Evolutionary conservation across 768 basidiomycete species (phyloP).

Genomic region (Tricholoma saponaceum): DNA sequence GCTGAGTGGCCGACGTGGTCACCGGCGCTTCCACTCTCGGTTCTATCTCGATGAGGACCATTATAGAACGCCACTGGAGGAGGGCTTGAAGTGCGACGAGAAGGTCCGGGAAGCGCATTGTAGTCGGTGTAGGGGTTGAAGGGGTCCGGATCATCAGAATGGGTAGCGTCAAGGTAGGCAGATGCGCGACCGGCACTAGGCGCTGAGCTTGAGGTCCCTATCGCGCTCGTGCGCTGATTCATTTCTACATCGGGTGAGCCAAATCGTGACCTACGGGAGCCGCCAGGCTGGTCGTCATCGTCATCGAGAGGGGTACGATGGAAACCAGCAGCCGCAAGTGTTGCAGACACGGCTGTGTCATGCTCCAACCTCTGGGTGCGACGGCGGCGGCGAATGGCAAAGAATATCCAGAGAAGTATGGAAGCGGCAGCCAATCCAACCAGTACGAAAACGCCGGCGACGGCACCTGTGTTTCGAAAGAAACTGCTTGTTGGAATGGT

Average conservation of each 20-base stretch:
- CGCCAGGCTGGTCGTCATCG: conserved; percentile 37
- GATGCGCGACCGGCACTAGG: conserved; percentile 30
- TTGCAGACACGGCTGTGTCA: conserved; percentile 68
- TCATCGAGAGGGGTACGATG: conserved; percentile 66
- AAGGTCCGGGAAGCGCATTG: conserved; percentile 30
- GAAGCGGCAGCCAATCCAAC: conserved; percentile 77
- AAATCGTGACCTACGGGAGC: conserved; percentile 19
- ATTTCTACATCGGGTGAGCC: conserved; percentile 32
- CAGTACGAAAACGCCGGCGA: conserved; percentile 87
- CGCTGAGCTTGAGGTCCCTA: conserved; percentile 15
- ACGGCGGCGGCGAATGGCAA: conserved; percentile 64
- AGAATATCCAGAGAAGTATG: conserved; percentile 66
- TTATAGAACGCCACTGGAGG: conserved; percentile 31
- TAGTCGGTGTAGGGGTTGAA: conserved; percentile 57
- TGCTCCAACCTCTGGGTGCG: conserved; percentile 59
- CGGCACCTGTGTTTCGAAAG: conserved; percentile 85
- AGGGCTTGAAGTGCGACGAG: conserved; percentile 45
- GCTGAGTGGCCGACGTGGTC: conserved; percentile 35
- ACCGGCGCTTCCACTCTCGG: conserved; percentile 24
- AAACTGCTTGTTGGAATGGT: conserved; percentile 51
- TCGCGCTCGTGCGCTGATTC: conserved; percentile 34
- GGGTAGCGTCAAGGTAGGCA: conserved; percentile 33
- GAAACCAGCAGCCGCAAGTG: conserved; percentile 67
- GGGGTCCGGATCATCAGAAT: conserved; percentile 28
- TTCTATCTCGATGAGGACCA: conserved; percentile 29